A percentile compares a stretch with the other conserved stretches of the same genome.
phyloP scores from a whole-genome alignment of 345 rosid species.

The Boechera stricta region DNA sequence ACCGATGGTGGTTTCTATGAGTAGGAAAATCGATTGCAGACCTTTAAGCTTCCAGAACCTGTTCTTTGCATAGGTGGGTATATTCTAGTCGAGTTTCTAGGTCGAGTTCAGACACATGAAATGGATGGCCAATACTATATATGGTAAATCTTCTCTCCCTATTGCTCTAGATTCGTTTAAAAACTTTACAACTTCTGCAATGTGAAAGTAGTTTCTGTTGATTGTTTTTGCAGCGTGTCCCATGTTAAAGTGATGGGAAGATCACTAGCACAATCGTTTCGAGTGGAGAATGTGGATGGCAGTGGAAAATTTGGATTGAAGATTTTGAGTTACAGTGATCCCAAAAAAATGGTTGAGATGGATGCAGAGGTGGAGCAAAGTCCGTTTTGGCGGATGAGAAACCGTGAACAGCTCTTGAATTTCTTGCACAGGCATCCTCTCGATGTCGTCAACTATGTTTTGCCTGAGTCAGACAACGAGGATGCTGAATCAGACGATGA shows the following conservation, averaged over 20 bases:
- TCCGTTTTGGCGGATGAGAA: slow-evolving; percentile 43
- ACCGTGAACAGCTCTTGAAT: slow-evolving; percentile 60
- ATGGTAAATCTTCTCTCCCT: slow-evolving; percentile 57
- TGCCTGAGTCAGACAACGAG: slow-evolving; percentile 56
- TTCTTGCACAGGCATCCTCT: slow-evolving; percentile 52
- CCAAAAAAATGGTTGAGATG: slow-evolving; percentile 29
- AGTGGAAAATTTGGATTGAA: slow-evolving; percentile 59
- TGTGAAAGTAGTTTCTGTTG: slow-evolving; percentile 1
- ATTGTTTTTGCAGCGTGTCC: slow-evolving; percentile 63
- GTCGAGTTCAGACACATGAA: slow-evolving; percentile 86
- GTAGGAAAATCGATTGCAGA: slow-evolving; percentile 79
- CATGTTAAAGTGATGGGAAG: slow-evolving; percentile 74
- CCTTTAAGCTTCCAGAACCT: slow-evolving; percentile 85
- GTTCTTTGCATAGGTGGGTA: slow-evolving; percentile 84
- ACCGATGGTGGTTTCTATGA: slow-evolving; percentile 31
- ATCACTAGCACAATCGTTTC: slow-evolving; percentile 60
- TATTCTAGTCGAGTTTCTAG: slow-evolving; percentile 78
- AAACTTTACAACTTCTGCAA: slow-evolving; percentile 4
- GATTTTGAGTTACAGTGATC: slow-evolving; percentile 52
- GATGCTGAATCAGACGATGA: slow-evolving; percentile 61
- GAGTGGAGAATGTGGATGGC: slow-evolving; percentile 52
- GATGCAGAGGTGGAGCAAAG: not conserved
- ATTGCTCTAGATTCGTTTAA: not conserved
- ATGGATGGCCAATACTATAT: slow-evolving; percentile 82
- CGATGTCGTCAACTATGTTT: slow-evolving; percentile 43